Conservation (phyloP, 495 filamentous ascomycete genomes). For the Cryomyces minteri region DNA sequence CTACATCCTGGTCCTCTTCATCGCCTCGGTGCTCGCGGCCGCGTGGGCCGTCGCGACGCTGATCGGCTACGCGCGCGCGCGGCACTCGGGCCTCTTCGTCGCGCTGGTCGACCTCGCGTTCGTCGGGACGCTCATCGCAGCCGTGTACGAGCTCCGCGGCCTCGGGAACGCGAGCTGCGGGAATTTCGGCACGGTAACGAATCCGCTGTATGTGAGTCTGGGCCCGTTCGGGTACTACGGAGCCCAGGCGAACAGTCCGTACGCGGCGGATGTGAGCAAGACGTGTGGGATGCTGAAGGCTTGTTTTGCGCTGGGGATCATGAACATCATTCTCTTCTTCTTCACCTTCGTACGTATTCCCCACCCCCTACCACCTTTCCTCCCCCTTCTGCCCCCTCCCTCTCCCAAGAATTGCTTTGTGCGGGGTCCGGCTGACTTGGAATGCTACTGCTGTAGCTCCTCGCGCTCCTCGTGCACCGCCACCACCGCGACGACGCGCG, state of each 20-base stretch:
- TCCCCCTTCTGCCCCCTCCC: neutral
- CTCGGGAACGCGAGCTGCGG: slow-evolving; percentile 50
- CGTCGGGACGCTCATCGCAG: slow-evolving; percentile 67
- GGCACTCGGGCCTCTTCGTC: slow-evolving; percentile 56
- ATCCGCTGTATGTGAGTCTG: slow-evolving; percentile 32
- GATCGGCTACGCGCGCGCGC: slow-evolving; percentile 57
- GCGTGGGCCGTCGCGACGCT: slow-evolving; percentile 71
- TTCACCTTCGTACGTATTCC: slow-evolving; percentile 32
- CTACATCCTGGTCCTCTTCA: slow-evolving; percentile 80
- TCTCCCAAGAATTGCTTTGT: neutral
- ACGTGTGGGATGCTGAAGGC: slow-evolving; percentile 80
- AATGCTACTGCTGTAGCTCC: slow-evolving; percentile 8
- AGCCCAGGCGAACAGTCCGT: slow-evolving; percentile 20
- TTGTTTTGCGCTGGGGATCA: slow-evolving; percentile 69
- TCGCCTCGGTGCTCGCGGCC: slow-evolving; percentile 59
- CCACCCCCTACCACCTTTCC: neutral
- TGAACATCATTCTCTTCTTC: slow-evolving; percentile 71
- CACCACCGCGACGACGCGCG: slow-evolving; percentile 15
- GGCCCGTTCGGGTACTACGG: slow-evolving; percentile 36
- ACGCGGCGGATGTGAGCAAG: slow-evolving; percentile 41
- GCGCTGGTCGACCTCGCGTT: slow-evolving; percentile 61
- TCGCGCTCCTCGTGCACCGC: slow-evolving; percentile 22
- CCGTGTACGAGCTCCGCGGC: slow-evolving; percentile 54
- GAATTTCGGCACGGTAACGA: slow-evolving; percentile 21
- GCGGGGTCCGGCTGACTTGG: neutral